phyloP scores from a whole-genome alignment of 371 early-diverging fungal genomes.

The Apophysomyces variabilis region DNA sequence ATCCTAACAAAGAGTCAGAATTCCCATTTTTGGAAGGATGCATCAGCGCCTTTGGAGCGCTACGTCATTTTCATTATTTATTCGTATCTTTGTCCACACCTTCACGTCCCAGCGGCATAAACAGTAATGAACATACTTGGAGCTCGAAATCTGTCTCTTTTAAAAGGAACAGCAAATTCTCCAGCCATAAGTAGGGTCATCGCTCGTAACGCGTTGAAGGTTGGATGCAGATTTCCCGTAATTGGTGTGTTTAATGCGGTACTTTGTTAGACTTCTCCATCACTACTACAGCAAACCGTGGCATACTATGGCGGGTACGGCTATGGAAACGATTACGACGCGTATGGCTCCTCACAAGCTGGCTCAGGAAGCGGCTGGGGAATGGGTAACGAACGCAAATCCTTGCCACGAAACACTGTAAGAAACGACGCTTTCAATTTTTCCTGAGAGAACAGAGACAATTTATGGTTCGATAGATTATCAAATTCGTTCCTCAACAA shows the following conservation, averaged over 20 bases:
- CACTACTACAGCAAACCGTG: not conserved
- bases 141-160: not conserved
- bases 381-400: slow-evolving; percentile 37
- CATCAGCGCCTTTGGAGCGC: too few relatives aligned
- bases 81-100: not conserved
- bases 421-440: not conserved
- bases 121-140: not conserved
- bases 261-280: not conserved
- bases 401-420: slow-evolving; percentile 60
- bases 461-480: slow-evolving; percentile 46
- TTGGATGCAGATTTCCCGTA: not conserved
- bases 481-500: slow-evolving; percentile 98
- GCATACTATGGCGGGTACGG: slow-evolving; percentile 42
- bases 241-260: not conserved
- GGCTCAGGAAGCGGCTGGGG: slow-evolving; percentile 36
- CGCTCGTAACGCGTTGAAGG: slow-evolving; percentile 5
- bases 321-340: slow-evolving; percentile 47
- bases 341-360: slow-evolving; percentile 25
- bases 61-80: not conserved
- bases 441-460: not conserved
- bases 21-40: too few relatives aligned
- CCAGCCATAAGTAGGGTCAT: not conserved
- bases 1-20: too few relatives aligned
- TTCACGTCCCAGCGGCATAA: slow-evolving; percentile 7
- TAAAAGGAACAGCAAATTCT: not conserved